Evolutionary conservation across 78 protist genomes (phyloP), one percentile per base, ranked within the genome.

Genomic region (Cyanophora paradoxa): DNA sequence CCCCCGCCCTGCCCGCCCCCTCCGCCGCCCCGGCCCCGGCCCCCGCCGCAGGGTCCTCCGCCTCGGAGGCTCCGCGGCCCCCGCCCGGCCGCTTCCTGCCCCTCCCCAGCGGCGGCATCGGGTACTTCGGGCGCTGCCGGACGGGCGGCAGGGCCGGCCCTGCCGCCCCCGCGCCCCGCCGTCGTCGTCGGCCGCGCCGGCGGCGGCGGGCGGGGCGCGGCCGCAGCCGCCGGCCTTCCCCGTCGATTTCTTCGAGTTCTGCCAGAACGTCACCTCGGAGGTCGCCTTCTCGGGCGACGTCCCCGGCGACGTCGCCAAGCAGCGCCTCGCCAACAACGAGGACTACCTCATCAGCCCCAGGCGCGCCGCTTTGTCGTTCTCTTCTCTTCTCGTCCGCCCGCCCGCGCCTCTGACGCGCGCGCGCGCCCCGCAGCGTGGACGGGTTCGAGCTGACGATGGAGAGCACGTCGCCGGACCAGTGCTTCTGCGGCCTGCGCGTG

Each of bases 241-340:
- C 34, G 74, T 86, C 26, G 84, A 82, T 67, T 70, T 54, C 48
- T 86, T 83, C 71, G 91, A 86, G 67, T n/a, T 37, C 22, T 77
- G 64, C n/a, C 74, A 68, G 30, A 79, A 85, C 74, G 69, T 86
- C 61, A 73, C 91, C 13, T 26, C 82, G 17, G 39, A 54, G 33
- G 63, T 70, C 28, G 34, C 50, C 34, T 62, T 28, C 50, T 74
- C 72, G 8, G 83, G 85, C 67, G 87, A 85, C 48, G 82, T 10
- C 14, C 33, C 33, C 22, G 68, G 68, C 33, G 42, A 31, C 40
- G 11, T 33, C 42, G 57, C 34, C 46, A 33, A 33, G 20, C 71
- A 54, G 54, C 58, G 28, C 16, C 48, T 22, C 30, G 3, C 7
- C 17, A 22, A 65, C 58, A 13, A 17, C 37, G 30, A 36, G 40